These are phyloP conservation scores for Thymus quinquecostatus DNA, from an alignment of 257 asterid species.

Conservation along the genomic window DNA sequence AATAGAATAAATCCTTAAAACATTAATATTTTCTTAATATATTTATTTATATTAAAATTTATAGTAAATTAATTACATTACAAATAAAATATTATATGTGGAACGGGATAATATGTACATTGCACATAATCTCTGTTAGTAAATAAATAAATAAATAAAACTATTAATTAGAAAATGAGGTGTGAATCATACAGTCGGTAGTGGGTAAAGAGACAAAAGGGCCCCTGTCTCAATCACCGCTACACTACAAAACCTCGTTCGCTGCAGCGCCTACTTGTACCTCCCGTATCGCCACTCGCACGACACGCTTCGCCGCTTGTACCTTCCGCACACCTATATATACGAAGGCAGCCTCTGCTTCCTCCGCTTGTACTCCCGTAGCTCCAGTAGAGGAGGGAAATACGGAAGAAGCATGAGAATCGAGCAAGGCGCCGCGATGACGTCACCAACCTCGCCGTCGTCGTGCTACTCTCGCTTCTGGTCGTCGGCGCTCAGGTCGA, in stretches of 20 bases:
- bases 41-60: too few species aligned
- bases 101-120: too few species aligned
- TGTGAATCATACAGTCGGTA: neutral
- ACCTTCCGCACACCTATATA: constrained; percentile 7
- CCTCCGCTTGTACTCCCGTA: neutral
- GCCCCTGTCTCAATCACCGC: neutral
- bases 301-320: constrained; percentile 28
- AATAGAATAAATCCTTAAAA: too few species aligned
- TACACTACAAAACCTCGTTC: constrained; percentile 14
- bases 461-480: constrained; percentile 68
- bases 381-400: neutral
- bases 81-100: too few species aligned
- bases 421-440: constrained; percentile 29
- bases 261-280: neutral
- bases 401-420: constrained; percentile 20
- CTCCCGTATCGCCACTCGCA: constrained; percentile 7
- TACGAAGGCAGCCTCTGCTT: neutral
- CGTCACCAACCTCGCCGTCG: constrained; percentile 47
- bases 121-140: too few species aligned
- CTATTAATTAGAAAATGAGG: too few species aligned
- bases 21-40: too few species aligned
- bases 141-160: too few species aligned
- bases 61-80: too few species aligned
- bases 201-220: neutral
- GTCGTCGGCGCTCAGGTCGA: constrained; percentile 78